phyloP scores from a whole-genome alignment of 768 basidiomycete species.

The Sporobolomyces roseus region DNA sequence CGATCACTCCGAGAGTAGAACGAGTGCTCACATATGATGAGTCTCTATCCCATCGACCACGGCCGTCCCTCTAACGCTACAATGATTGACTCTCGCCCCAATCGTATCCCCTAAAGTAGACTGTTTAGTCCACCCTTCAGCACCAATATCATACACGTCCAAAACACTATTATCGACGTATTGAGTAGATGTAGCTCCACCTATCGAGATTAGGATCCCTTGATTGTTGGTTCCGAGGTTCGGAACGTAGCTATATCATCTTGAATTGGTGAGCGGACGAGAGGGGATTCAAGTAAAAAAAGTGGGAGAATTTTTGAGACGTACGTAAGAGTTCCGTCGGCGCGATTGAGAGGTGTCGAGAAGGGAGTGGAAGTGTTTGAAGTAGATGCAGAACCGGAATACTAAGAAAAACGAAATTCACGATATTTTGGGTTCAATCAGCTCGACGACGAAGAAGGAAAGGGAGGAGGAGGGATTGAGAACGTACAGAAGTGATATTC shows the following conservation, averaged over 20 bases:
- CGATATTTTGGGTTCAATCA: too few relatives aligned
- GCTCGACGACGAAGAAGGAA: background rate
- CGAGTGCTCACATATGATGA: too few relatives aligned
- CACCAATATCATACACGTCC: conserved; percentile 39
- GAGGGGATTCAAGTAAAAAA: too few relatives aligned
- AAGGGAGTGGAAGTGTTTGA: conserved; percentile 30
- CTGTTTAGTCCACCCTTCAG: conserved; percentile 38
- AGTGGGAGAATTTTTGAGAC: background rate
- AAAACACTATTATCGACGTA: conserved; percentile 36
- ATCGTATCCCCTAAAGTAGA: conserved; percentile 29
- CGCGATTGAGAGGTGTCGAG: conserved; percentile 28
- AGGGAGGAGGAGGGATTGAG: too few relatives aligned
- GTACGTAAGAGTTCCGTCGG: conserved; percentile 26
- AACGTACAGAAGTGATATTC: conserved; percentile 30
- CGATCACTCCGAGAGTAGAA: too few relatives aligned
- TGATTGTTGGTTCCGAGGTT: conserved; percentile 20
- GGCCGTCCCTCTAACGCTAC: conserved; percentile 32
- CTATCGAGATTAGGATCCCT: conserved; percentile 33
- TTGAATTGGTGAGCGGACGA: too few relatives aligned
- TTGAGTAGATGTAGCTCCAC: conserved; percentile 24
- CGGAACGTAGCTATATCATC: conserved; percentile 22
- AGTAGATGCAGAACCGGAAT: conserved; percentile 6
- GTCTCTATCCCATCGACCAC: conserved; percentile 35
- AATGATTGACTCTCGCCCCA: conserved; percentile 36
- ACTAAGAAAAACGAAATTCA: background rate